phyloP scores from a whole-genome alignment of 306 rosid species.

The Vigna nakashimae region DNA sequence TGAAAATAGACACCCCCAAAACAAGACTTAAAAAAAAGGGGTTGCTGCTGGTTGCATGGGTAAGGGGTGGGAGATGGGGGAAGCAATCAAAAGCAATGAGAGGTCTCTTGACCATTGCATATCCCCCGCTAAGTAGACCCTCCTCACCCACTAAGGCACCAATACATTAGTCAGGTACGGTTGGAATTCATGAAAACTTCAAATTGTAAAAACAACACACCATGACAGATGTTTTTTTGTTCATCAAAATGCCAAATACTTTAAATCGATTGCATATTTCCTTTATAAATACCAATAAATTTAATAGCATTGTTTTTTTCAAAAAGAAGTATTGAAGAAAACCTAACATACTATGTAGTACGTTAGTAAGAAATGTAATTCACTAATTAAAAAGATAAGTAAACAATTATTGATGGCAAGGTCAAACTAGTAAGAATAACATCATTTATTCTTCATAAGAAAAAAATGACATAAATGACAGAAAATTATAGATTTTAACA shows the following conservation, averaged over 20 bases:
- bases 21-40: background rate
- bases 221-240: background rate
- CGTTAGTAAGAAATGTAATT: background rate
- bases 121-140: too few species aligned
- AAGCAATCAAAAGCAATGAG: background rate
- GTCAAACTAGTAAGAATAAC: slow-evolving; percentile 1
- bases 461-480: slow-evolving; percentile 1
- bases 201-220: slow-evolving; percentile 10
- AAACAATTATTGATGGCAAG: background rate
- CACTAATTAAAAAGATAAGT: background rate
- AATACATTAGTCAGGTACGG: slow-evolving; percentile 4
- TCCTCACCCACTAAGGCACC: background rate
- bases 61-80: background rate
- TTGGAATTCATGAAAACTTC: background rate
- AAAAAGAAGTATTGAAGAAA: background rate
- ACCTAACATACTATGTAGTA: background rate
- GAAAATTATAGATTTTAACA: background rate
- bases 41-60: background rate
- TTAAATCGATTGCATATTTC: background rate
- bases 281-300: background rate
- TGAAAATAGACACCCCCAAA: slow-evolving; percentile 6
- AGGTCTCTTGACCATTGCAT: background rate
- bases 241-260: slow-evolving; percentile 1
- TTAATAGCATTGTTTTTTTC: background rate
- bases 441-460: background rate